Evolutionary conservation across 345 rosid genomes (phyloP), one percentile per base, ranked within the genome.

Genomic region (Brassica rapa): DNA sequence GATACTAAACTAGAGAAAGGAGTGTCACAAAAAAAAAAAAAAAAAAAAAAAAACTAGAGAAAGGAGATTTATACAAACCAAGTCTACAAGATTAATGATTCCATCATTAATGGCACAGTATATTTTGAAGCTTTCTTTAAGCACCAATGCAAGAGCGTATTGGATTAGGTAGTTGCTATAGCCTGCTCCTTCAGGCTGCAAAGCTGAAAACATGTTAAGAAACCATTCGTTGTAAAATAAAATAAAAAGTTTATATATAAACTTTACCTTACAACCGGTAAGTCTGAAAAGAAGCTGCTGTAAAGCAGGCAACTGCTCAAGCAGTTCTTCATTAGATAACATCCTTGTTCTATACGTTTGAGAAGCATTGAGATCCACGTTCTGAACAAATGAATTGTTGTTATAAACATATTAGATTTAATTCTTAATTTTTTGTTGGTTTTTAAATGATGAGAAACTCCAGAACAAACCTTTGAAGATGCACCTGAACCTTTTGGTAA

Each of bases 141-240:
- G 79, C 84, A 93, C 98, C 90, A 96, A 70, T 56, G 97, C 86
- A 73, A 96, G 93, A 78, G 97, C 94, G 49, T 91, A 87, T 69
- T 85, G 97, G 83, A 93, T 89, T 49, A 96, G 81, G 72, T 86
- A 85, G 82, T 93, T 96, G 81, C 88, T 81, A 51, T 86, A 86
- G 53, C 94, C 88, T 76, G 96, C 90, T 57, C 98, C 99, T 85
- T 91, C 92, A 8, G 99, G 96, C 99, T 95, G 90, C 82, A 87
- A 25, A 77, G 63, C 79, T 65, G 72, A 68, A 69, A 75, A 53
- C 75, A 57, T 59, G 19, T 77, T 83, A 77, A 14, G 53, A 76
- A 25, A 63, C 62, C 56, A 12, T 46, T 46, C 55, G 16, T 46
- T 46, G 16, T 46, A 14, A 14, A 46, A 12, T 12, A 29, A 4